Base-by-base conservation (phyloP, 768 basidiomycete genomes). In the Trametes meyenii region DNA sequence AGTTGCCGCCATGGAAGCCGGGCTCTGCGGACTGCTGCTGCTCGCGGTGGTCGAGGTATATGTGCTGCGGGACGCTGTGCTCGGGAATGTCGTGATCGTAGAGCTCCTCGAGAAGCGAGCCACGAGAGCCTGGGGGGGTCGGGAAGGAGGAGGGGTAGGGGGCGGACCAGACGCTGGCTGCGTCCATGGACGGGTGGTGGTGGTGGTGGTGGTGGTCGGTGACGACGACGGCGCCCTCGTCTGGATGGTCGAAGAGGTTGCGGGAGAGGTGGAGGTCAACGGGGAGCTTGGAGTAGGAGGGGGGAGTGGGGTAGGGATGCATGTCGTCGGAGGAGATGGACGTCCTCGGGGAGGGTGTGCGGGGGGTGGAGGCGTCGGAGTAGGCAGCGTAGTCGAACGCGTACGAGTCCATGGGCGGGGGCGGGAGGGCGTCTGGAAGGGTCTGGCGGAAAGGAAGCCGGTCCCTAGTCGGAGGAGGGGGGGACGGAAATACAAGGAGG, bases 61-160 rank as follows among this genome's bases (percentile, higher is more conserved):
- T 29, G 62, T 70, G 65, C 58, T 63, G 66, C 48, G 68, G 65
- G 50, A 76, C 76, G 48, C 71, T 69, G 51, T 83, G 79, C 55
- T 78, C 78, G 33, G 80, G 70, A 45, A 79, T 66, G 66, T 87
- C 82, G 51, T 78, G 76, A 56, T 90, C 86, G 74, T 90, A 90
- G 56, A 92, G 81, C 73, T 91, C 89, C 59, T 84, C 81, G 43
- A 91, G 82, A 38, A 90, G 81, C 0, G 87, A 86, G 64, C 77
- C 81, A 26, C 81, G 76, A 1, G 78, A 78, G 50, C 69, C 65
- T 68, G 70, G 74, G 60, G 70, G 75, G 67, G 70, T 72, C 62
- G 72, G 71, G 54, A 70, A 71, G 60, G 70, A 69, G 43, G 63
- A 58, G 59, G 68, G 80, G 71, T 79, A 80, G 17, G 69, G 69